Evolutionary conservation across 2,329 filamentous ascomycete genomes (phyloP).

Genomic region (Trichoderma koningiopsis): DNA sequence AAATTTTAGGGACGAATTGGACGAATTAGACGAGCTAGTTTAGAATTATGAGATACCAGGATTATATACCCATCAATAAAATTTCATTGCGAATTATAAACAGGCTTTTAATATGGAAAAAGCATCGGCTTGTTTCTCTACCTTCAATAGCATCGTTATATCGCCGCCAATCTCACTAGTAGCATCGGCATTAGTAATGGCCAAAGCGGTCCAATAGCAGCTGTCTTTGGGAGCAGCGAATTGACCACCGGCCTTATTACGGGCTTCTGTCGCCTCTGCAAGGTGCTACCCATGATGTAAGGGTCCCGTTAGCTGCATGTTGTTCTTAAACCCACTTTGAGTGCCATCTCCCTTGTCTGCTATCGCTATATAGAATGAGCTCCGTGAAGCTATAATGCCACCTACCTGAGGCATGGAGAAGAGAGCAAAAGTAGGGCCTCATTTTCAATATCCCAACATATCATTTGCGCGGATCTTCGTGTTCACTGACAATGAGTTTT

Average conservation of each 20-base stretch:
- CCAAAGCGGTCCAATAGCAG: slow-evolving; percentile 1
- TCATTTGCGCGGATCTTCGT: not conserved
- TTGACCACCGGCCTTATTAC: not conserved
- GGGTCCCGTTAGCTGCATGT: slow-evolving; percentile 8
- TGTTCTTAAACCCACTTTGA: not conserved
- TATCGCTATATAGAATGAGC: slow-evolving; percentile 6
- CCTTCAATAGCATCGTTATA: not conserved
- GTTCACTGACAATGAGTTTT: slow-evolving; percentile 16
- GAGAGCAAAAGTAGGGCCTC: slow-evolving; percentile 41
- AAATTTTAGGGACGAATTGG: slow-evolving; percentile 13
- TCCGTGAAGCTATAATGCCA: slow-evolving; percentile 23
- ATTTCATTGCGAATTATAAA: not conserved
- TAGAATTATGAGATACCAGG: slow-evolving; percentile 5
- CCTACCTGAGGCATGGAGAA: slow-evolving; percentile 39
- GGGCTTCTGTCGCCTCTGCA: not conserved
- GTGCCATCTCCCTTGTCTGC: not conserved
- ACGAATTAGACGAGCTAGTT: slow-evolving; percentile 16
- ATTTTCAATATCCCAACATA: not conserved
- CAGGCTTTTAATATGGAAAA: too few relatives aligned
- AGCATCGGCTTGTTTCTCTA: not conserved
- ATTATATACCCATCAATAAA: not conserved
- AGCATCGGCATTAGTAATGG: slow-evolving; percentile 6
- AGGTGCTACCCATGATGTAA: not conserved
- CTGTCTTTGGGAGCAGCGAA: not conserved
- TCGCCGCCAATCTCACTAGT: not conserved